Percentiles rank a stretch among this genome's conserved stretches.
Conservation (phyloP, 306 rosid species). For the Phaseolus lunatus region DNA sequence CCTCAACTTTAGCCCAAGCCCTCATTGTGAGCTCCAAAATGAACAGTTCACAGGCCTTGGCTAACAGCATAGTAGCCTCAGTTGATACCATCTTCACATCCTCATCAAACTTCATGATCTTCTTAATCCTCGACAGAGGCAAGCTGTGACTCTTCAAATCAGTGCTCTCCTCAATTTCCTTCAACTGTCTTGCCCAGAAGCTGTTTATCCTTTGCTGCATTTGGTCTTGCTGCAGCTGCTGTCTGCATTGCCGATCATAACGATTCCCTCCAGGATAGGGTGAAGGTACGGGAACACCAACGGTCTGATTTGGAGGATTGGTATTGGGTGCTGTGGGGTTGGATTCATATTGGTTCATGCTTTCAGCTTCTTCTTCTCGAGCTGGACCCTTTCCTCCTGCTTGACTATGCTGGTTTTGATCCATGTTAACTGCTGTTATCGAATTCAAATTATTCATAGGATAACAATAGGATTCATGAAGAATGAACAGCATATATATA, state of each 20-base stretch:
- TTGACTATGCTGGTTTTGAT: constrained; percentile 55
- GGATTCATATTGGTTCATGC: constrained; percentile 47
- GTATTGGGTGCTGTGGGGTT: constrained; percentile 43
- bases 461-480: neutral
- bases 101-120: constrained; percentile 71
- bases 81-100: constrained; percentile 69
- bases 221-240: constrained; percentile 53
- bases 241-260: constrained; percentile 48
- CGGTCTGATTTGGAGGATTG: constrained; percentile 47
- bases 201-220: constrained; percentile 38
- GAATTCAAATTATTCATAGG: neutral
- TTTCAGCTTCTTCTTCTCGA: constrained; percentile 45
- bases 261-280: constrained; percentile 53
- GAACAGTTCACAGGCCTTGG: constrained; percentile 81
- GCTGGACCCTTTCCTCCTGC: constrained; percentile 22
- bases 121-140: constrained; percentile 74
- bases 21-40: constrained; percentile 62
- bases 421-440: constrained; percentile 45
- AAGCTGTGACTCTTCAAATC: constrained; percentile 59
- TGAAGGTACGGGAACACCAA: constrained; percentile 45
- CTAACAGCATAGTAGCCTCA: constrained; percentile 64
- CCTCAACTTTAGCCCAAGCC: constrained; percentile 39
- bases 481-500: neutral
- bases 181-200: constrained; percentile 46
- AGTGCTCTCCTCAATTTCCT: constrained; percentile 39